Conservation (phyloP, 345 rosid species). For the Hibiscus mutabilis region DNA sequence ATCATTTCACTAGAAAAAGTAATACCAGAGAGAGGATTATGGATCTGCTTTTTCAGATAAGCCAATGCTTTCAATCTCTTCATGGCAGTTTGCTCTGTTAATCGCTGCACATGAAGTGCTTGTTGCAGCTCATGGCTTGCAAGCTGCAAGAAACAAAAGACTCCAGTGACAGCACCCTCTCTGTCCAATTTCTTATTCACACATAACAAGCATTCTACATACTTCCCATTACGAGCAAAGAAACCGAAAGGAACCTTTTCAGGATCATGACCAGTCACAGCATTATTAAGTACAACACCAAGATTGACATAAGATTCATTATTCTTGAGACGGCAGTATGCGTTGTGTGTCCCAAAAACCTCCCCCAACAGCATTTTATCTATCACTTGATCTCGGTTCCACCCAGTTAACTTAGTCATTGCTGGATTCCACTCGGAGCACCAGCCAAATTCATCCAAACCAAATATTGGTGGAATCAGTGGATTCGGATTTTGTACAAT, state of each 20-base stretch:
- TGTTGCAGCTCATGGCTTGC: slow-evolving; percentile 89
- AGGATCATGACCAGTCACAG: slow-evolving; percentile 60
- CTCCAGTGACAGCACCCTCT: slow-evolving; percentile 70
- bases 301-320: slow-evolving; percentile 79
- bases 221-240: slow-evolving; percentile 58
- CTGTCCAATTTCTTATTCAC: slow-evolving; percentile 77
- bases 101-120: slow-evolving; percentile 78
- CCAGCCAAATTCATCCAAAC: slow-evolving; percentile 90
- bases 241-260: slow-evolving; percentile 81
- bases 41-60: slow-evolving; percentile 78
- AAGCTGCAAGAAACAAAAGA: slow-evolving; percentile 93
- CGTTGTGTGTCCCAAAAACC: slow-evolving; percentile 67
- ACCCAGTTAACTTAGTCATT: slow-evolving; percentile 71
- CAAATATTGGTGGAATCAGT: slow-evolving; percentile 88
- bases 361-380: slow-evolving; percentile 86
- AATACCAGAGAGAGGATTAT: slow-evolving; percentile 76
- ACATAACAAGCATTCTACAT: slow-evolving; percentile 73
- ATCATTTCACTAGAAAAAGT: slow-evolving; percentile 64
- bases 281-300: slow-evolving; percentile 64
- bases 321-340: slow-evolving; percentile 75
- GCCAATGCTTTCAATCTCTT: slow-evolving; percentile 68
- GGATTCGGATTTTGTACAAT: slow-evolving; percentile 90
- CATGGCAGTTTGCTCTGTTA: slow-evolving; percentile 72
- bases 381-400: slow-evolving; percentile 74
- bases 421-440: slow-evolving; percentile 96